phyloP scores from a whole-genome alignment of 805 yeast genomes.

The Candida xyloterini region DNA sequence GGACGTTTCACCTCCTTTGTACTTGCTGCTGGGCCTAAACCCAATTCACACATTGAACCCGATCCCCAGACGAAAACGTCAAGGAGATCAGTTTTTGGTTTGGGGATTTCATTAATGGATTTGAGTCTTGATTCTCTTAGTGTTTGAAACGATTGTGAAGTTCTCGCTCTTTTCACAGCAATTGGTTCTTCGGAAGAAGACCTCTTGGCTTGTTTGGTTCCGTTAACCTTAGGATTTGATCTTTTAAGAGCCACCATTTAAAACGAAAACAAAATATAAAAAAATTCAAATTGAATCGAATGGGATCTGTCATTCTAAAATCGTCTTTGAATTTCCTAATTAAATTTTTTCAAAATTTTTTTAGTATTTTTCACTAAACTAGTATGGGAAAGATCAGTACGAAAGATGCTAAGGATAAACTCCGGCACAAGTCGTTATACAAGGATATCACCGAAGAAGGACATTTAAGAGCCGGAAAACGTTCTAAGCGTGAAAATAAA shows the following conservation, averaged over 20 bases:
- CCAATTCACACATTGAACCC: conserved; percentile 96
- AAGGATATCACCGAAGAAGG: conserved; percentile 80
- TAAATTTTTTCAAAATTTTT: conserved; percentile 13
- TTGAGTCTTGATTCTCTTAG: conserved; percentile 50
- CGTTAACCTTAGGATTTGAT: conserved; percentile 15
- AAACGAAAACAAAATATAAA: conserved; percentile 1
- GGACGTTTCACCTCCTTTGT: conserved; percentile 96
- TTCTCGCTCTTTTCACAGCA: conserved; percentile 34
- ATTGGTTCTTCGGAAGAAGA: conserved; percentile 26
- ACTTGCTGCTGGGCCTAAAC: conserved; percentile 91
- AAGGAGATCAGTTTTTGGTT: conserved; percentile 43
- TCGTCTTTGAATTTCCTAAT: conserved; percentile 10
- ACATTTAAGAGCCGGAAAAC: conserved; percentile 46
- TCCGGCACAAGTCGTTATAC: conserved; percentile 78
- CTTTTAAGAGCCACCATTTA: conserved; percentile 44
- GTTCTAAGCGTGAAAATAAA: conserved; percentile 25
- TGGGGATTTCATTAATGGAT: conserved; percentile 40
- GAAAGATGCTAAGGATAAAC: conserved; percentile 48
- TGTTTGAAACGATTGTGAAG: conserved; percentile 39
- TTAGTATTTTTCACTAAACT: conserved; percentile 3
- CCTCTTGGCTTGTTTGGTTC: conserved; percentile 24
- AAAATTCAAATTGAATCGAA: conserved; percentile 1
- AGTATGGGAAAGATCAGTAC: conserved; percentile 67
- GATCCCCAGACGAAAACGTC: conserved; percentile 94
- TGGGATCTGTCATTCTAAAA: conserved; percentile 9